Evolutionary conservation across 1,284 basidiomycete species (phyloP).

Genomic region (Cutaneotrichosporon sp.): DNA sequence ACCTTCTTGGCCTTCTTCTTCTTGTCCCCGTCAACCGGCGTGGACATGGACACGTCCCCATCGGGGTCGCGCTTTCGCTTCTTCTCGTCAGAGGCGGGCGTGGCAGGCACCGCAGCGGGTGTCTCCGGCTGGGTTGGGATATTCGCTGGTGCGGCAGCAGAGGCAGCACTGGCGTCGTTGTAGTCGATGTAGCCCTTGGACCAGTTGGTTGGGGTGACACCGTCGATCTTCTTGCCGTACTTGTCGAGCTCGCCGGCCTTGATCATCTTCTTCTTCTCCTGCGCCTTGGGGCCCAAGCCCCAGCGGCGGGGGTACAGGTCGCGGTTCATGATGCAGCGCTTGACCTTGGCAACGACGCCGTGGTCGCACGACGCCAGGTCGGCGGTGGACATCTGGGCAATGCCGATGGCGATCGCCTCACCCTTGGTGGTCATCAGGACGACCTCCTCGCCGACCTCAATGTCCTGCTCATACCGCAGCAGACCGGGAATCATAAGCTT

Average conservation of each 20-base stretch:
- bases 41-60: constrained; percentile 43
- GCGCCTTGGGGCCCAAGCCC: constrained; percentile 93
- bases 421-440: constrained; percentile 99
- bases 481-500: constrained; percentile 99
- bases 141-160: constrained; percentile 21
- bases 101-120: constrained; percentile 35
- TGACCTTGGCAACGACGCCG: constrained; percentile 98
- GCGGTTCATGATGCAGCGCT: constrained; percentile 99
- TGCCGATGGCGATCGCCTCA: constrained; percentile 94
- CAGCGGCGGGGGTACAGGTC: constrained; percentile 97
- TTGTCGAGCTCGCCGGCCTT: constrained; percentile 96
- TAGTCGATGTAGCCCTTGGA: constrained; percentile 92
- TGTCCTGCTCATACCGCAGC: constrained; percentile 93
- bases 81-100: constrained; percentile 45
- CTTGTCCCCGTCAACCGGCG: constrained; percentile 52
- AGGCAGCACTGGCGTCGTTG: constrained; percentile 47
- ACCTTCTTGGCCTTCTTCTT: constrained; percentile 58
- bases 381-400: constrained; percentile 98
- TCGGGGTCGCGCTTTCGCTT: constrained; percentile 52
- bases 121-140: constrained; percentile 42
- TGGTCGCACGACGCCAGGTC: constrained; percentile 98
- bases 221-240: constrained; percentile 87
- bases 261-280: constrained; percentile 97
- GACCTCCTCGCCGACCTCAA: constrained; percentile 92
- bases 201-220: constrained; percentile 87